Percentiles rank a stretch among this genome's conserved stretches.
Evolutionary conservation across 139 green algal genomes (phyloP).

Genomic region (Chlamydomonas sp.): DNA sequence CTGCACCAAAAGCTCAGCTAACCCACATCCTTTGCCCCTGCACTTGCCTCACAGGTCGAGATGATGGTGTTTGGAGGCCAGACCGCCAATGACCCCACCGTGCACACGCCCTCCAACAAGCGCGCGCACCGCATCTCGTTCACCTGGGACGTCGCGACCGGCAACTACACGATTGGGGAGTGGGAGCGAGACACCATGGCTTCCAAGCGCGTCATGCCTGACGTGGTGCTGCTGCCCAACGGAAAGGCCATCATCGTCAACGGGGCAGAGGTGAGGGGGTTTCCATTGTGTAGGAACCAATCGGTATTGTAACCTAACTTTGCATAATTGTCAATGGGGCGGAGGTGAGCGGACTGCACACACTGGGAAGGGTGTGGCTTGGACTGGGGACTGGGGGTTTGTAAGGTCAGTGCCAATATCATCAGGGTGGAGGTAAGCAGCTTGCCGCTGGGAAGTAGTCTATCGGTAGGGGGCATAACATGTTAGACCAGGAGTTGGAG

Average conservation of each 20-base stretch:
- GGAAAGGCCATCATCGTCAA: conserved; percentile 3
- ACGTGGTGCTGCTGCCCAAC: conserved; percentile 28
- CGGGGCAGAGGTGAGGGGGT: conserved; percentile 1
- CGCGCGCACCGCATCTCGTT: not conserved
- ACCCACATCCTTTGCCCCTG: no score
- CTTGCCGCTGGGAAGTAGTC: no score
- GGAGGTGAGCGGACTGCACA: not conserved
- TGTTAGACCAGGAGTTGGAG: no score
- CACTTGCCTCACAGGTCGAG: no score
- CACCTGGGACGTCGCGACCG: not conserved
- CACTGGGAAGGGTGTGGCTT: not conserved
- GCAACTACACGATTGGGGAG: conserved; percentile 19
- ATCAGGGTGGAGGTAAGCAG: no score
- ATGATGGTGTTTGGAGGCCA: conserved; percentile 22
- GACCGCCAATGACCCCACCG: not conserved
- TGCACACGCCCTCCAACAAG: not conserved
- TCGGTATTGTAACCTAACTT: no score
- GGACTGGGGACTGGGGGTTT: no score
- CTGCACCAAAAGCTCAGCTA: no score
- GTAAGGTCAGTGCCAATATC: no score
- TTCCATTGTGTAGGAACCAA: no score
- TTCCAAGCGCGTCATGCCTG: conserved; percentile 29
- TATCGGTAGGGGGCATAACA: no score
- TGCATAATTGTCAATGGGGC: not conserved
- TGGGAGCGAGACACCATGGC: conserved; percentile 19